A percentile compares a stretch with the other conserved stretches of the same genome.
phyloP scores from a whole-genome alignment of 106 monocot genomes.

The Ottelia alismoides region DNA sequence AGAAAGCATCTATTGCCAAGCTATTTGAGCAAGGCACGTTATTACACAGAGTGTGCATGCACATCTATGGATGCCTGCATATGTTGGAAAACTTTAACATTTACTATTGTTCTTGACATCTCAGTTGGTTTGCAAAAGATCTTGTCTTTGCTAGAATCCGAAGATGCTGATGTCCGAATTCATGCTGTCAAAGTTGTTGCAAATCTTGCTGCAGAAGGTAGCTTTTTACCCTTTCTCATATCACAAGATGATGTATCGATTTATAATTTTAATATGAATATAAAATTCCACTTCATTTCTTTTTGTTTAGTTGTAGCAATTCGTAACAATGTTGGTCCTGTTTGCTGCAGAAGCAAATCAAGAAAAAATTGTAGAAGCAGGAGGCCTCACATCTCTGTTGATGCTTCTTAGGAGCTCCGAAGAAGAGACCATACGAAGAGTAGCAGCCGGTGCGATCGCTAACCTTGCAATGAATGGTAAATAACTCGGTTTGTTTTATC shows the following conservation, averaged over 20 bases:
- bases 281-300: no score
- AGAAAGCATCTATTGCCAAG: slow-evolving; percentile 82
- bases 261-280: no score
- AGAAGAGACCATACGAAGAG: slow-evolving; percentile 90
- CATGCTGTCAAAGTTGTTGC: slow-evolving; percentile 99
- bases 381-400: slow-evolving; percentile 79
- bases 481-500: not conserved
- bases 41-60: not conserved
- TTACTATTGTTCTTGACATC: not conserved
- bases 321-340: not conserved
- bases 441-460: slow-evolving; percentile 96
- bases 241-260: no score
- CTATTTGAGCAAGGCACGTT: slow-evolving; percentile 80
- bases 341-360: slow-evolving; percentile 90
- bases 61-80: not conserved
- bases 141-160: slow-evolving; percentile 91
- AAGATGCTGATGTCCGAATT: slow-evolving; percentile 86
- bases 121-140: slow-evolving; percentile 98
- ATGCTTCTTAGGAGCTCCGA: slow-evolving; percentile 87
- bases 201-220: slow-evolving; percentile 98
- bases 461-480: slow-evolving; percentile 99
- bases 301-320: no score
- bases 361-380: slow-evolving; percentile 98
- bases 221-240: not conserved
- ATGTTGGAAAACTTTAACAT: not conserved